Evolutionary conservation across 176 grass and related monocot genomes (phyloP).

Genomic region (Cocos nucifera): DNA sequence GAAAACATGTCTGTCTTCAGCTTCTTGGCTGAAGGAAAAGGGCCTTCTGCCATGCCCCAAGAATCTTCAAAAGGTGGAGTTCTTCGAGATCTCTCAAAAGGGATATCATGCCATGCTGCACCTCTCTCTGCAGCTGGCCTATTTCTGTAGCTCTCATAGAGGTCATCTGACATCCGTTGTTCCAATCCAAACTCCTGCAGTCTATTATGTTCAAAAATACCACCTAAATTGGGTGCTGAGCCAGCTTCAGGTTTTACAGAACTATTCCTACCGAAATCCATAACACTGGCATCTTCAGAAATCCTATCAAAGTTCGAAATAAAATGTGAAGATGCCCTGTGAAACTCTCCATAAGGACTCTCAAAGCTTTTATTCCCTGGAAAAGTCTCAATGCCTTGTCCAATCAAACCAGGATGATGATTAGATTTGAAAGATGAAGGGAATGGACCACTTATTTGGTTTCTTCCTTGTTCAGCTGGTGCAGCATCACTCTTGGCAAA

Average conservation of each 20-base stretch:
- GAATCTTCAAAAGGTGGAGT: conserved; percentile 38
- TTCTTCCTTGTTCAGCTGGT: too few relatives aligned
- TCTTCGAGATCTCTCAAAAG: conserved; percentile 36
- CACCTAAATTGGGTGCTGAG: conserved; percentile 17
- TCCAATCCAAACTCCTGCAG: conserved; percentile 26
- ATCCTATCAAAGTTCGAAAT: conserved; percentile 18
- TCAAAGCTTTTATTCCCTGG: conserved; percentile 29
- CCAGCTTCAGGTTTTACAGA: conserved; percentile 21
- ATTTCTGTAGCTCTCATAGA: conserved; percentile 31
- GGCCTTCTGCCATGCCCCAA: conserved; percentile 32
- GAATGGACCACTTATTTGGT: too few relatives aligned
- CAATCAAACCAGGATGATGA: conserved; percentile 10
- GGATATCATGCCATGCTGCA: conserved; percentile 39
- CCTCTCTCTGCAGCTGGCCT: conserved; percentile 31
- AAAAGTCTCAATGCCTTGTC: conserved; percentile 29
- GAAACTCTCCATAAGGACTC: conserved; percentile 43
- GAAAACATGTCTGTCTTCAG: conserved; percentile 26
- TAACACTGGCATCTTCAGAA: conserved; percentile 28
- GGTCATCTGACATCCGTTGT: conserved; percentile 41
- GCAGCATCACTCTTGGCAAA: too few relatives aligned
- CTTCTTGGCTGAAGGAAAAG: conserved; percentile 48
- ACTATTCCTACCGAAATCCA: conserved; percentile 30
- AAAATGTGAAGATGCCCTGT: conserved; percentile 21
- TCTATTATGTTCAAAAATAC: conserved; percentile 30
- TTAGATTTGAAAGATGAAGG: conserved; percentile 24